Base-by-base conservation (phyloP, 345 rosid species). In the Hibiscus syriacus region DNA sequence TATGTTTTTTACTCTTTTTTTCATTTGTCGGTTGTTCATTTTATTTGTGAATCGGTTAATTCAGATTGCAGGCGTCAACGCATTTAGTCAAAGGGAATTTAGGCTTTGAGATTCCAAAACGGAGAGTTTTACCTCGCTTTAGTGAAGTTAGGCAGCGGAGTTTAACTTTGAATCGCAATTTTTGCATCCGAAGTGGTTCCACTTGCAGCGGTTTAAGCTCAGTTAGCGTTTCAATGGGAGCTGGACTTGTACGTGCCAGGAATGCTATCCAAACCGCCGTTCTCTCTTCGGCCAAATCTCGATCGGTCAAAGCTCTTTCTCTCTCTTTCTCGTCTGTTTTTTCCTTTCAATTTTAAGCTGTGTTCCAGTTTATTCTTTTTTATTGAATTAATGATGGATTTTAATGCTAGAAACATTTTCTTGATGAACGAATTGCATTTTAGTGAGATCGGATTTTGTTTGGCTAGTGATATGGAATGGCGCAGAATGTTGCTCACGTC, bases 61-160 rank as follows among this genome's bases (percentile, higher is more conserved):
- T 63, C 14, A 80, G 50, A 75, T 82, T 90, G 97, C 96, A 79
- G 61, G 78, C 92, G 64, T 81, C 92, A 55, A 73, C 82, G 66
- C 76, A 63, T 38, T 72, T 86, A 2, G 77, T 81, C 45, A 83
- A 74, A 74, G 81, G 79, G 9, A 74, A 82, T 70, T 49, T 76
- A 3, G 78, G 77, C 63, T 77, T 78, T 72, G 83, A 75, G 67
- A 65, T 74, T 65, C 77, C 63, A 22, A 80, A 59, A 50, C 76
- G 80, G 64, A 74, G 71, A 72, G 73, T 62, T 27, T 70, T 12
- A 1, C 55, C 75, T 29, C 60, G 68, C 30, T 50, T 61, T 61
- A 23, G 72, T 63, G 74, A 26, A 22, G 53, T 66, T 12, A 72
- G 69, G 41, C 52, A 64, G 59, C 50, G 70, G 74, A 77, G 66